These are phyloP conservation scores for Cyclocybe aegerita DNA, from an alignment of 768 basidiomycete species.

Conservation along the genomic window DNA sequence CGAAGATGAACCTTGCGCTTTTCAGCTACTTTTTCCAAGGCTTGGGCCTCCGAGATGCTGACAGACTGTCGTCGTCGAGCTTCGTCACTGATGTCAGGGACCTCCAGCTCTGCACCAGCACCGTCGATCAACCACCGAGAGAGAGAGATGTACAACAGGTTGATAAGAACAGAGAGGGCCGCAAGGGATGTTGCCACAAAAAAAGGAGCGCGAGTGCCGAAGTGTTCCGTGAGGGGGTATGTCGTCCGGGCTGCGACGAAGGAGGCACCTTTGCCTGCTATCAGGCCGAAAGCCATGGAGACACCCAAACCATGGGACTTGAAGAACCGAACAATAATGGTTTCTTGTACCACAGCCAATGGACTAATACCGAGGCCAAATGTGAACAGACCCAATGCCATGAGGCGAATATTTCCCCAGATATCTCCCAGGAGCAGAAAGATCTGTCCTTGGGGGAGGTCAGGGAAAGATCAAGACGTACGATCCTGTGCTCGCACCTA, in stretches of 20 bases:
- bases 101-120: slow-evolving; percentile 63
- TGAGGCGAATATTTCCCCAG: slow-evolving; percentile 57
- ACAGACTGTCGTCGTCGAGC: slow-evolving; percentile 41
- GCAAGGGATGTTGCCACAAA: slow-evolving; percentile 66
- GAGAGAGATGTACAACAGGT: slow-evolving; percentile 62
- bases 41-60: slow-evolving; percentile 56
- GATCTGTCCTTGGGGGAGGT: slow-evolving; percentile 48
- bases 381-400: slow-evolving; percentile 75
- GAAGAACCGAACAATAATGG: slow-evolving; percentile 83
- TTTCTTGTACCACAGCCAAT: slow-evolving; percentile 80
- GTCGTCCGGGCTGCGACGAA: slow-evolving; percentile 76
- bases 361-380: slow-evolving; percentile 82
- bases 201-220: slow-evolving; percentile 74
- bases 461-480: neutral
- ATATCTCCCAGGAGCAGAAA: slow-evolving; percentile 69
- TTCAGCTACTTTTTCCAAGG: slow-evolving; percentile 62
- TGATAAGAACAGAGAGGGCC: slow-evolving; percentile 64
- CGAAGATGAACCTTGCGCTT: slow-evolving; percentile 61
- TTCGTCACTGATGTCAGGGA: slow-evolving; percentile 58
- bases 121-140: slow-evolving; percentile 65
- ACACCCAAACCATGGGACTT: slow-evolving; percentile 71
- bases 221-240: slow-evolving; percentile 70
- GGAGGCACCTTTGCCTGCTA: slow-evolving; percentile 77
- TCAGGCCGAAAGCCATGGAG: slow-evolving; percentile 80
- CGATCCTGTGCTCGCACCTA: slow-evolving; percentile 35